Conservation (phyloP, 495 filamentous ascomycete species). For the Annulohypoxylon moriforme region DNA sequence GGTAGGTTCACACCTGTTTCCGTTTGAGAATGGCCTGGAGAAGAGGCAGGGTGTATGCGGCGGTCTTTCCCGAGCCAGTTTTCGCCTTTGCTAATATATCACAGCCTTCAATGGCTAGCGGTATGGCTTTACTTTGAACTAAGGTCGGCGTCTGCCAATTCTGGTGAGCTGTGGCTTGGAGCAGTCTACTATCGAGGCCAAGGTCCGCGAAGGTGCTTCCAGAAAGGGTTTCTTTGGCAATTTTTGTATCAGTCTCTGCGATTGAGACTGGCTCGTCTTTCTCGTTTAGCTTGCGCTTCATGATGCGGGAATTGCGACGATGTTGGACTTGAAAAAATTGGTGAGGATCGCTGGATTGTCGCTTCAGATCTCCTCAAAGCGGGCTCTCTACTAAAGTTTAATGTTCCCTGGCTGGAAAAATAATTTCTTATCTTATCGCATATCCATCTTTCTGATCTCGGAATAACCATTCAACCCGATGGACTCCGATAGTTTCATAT, state of each 20-base stretch:
- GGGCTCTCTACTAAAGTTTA: not conserved
- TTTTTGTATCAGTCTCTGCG: conserved; percentile 24
- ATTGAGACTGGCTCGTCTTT: conserved; percentile 58
- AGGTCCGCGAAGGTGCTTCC: conserved; percentile 64
- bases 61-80: conserved; percentile 95
- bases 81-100: conserved; percentile 92
- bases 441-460: not conserved
- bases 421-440: conserved; percentile 44
- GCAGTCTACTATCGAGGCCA: conserved; percentile 82
- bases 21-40: conserved; percentile 81
- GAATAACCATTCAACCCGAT: conserved; percentile 30
- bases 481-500: not conserved
- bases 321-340: not conserved
- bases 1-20: conserved; percentile 68
- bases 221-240: conserved; percentile 32
- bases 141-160: conserved; percentile 85
- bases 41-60: conserved; percentile 94
- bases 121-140: conserved; percentile 88
- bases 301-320: conserved; percentile 30
- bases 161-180: conserved; percentile 86
- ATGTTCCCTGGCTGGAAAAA: conserved; percentile 24
- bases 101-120: conserved; percentile 86
- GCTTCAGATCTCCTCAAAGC: not conserved
- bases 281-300: conserved; percentile 68
- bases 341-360: conserved; percentile 5